Percentiles rank a stretch among this genome's conserved stretches.
Conservation (phyloP, 345 rosid genomes). For the Brassica juncea region DNA sequence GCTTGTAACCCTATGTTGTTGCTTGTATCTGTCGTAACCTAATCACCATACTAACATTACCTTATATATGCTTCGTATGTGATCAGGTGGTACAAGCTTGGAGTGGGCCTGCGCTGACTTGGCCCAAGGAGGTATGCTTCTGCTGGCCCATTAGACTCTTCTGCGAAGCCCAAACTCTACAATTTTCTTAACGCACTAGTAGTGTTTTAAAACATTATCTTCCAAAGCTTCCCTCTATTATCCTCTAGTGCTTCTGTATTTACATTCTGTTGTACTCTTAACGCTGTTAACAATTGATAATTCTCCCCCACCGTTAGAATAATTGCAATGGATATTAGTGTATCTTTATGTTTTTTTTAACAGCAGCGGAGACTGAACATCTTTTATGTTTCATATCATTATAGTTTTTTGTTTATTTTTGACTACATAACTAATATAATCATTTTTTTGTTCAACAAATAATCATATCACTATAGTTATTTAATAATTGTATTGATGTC, state of each 20-base stretch:
- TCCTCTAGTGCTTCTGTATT: conserved; percentile 19
- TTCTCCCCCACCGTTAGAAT: conserved; percentile 1
- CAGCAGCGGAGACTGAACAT: neutral
- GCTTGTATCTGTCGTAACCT: no score
- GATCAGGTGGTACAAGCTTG: no score
- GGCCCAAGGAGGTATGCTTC: no score
- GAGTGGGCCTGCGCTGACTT: no score
- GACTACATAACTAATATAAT: neutral
- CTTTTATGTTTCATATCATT: neutral
- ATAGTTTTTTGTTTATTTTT: neutral
- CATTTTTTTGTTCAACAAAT: no score
- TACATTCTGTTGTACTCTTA: conserved; percentile 4
- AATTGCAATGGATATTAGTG: neutral
- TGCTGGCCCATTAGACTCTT: no score
- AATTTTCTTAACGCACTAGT: conserved; percentile 32
- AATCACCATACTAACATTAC: no score
- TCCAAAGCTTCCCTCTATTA: conserved; percentile 16
- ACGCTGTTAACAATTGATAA: neutral
- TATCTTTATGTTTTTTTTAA: neutral
- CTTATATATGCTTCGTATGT: no score
- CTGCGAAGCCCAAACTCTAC: no score
- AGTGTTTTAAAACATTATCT: conserved; percentile 29
- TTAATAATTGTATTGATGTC: neutral
- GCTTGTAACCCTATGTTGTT: no score
- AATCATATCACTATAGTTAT: neutral